Percentiles rank a stretch among this genome's conserved stretches.
phyloP scores from a whole-genome alignment of 306 rosid species.

The Quercus rubra region DNA sequence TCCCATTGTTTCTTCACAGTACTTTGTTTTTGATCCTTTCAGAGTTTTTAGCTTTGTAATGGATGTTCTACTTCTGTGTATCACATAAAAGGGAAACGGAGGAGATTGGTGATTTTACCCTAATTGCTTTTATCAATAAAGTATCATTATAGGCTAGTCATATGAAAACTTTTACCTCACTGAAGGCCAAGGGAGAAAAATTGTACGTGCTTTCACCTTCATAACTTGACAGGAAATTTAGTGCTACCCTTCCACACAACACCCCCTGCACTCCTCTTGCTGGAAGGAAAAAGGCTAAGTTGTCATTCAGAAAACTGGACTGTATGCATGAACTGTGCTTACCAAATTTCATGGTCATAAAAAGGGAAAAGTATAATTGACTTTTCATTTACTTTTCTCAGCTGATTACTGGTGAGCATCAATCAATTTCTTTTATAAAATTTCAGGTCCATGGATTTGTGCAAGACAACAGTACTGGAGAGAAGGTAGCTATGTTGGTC shows the following conservation, averaged over 20 bases:
- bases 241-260: not conserved
- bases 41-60: not conserved
- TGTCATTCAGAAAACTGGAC: not conserved
- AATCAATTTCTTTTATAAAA: slow-evolving; percentile 13
- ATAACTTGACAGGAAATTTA: not conserved
- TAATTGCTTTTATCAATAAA: not conserved
- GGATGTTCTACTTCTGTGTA: not conserved
- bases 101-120: not conserved
- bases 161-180: not conserved
- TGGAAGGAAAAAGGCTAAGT: not conserved
- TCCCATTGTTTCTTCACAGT: not conserved
- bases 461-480: slow-evolving; percentile 98
- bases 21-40: not conserved
- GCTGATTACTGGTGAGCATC: not conserved
- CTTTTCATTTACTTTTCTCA: not conserved
- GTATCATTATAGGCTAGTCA: not conserved
- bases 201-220: not conserved
- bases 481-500: slow-evolving; percentile 92
- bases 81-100: not conserved
- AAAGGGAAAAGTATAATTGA: not conserved
- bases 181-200: not conserved
- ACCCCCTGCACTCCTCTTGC: not conserved
- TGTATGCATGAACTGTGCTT: not conserved
- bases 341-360: not conserved
- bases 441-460: slow-evolving; percentile 95